These are phyloP conservation scores for Apocynum venetum DNA, from an alignment of 257 asterid genomes.

Conservation along the genomic window DNA sequence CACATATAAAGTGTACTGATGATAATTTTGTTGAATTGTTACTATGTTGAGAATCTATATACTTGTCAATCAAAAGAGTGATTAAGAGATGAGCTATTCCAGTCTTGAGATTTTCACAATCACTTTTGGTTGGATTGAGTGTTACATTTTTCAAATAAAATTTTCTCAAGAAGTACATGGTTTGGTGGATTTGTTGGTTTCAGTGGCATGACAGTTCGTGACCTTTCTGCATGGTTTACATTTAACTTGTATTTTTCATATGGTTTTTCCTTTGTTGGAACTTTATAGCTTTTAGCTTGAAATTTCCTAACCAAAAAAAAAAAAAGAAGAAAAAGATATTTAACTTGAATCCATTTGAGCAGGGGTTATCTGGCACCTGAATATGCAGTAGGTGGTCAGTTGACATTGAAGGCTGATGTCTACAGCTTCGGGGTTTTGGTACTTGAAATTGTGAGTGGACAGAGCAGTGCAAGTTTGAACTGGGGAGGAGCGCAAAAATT, in stretches of 20 bases:
- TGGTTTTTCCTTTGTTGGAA: background rate
- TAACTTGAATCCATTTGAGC: conserved; percentile 17
- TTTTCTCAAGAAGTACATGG: background rate
- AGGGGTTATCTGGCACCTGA: conserved; percentile 98
- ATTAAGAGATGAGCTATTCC: background rate
- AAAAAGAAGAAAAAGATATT: no score
- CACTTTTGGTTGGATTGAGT: background rate
- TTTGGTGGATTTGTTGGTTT: background rate
- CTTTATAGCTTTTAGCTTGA: background rate
- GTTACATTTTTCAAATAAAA: background rate
- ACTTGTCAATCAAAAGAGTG: background rate
- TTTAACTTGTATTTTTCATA: background rate
- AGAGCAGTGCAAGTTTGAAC: conserved; percentile 51
- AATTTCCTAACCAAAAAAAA: background rate
- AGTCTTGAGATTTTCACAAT: background rate
- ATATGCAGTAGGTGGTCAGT: conserved; percentile 86
- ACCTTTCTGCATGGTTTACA: background rate
- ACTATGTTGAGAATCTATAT: background rate
- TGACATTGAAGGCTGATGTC: conserved; percentile 85
- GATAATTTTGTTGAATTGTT: background rate
- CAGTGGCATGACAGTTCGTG: background rate
- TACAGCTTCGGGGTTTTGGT: conserved; percentile 83
- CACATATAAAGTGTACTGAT: background rate
- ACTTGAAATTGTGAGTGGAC: conserved; percentile 76
- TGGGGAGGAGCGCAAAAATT: conserved; percentile 56